Evolutionary conservation across 306 rosid genomes (phyloP).

Genomic region (Carpinus viminea): DNA sequence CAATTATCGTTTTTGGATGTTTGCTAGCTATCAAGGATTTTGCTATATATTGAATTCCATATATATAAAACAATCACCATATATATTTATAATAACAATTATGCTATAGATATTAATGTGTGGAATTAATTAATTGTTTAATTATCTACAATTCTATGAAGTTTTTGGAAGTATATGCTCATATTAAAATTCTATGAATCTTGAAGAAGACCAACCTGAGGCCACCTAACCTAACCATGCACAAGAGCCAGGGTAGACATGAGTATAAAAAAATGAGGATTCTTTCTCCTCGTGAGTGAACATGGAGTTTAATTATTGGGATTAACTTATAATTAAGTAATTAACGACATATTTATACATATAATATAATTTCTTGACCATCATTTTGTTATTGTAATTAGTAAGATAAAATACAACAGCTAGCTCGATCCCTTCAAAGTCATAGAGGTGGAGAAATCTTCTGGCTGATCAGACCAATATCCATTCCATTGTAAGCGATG

Average conservation of each 20-base stretch:
- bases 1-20: too few species aligned
- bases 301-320: constrained; percentile 32
- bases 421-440: constrained; percentile 30
- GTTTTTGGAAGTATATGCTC: too few species aligned
- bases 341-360: not conserved
- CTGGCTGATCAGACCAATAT: constrained; percentile 59
- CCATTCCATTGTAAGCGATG: constrained; percentile 86
- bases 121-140: too few species aligned
- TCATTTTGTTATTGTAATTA: constrained; percentile 12
- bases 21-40: too few species aligned
- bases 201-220: not conserved
- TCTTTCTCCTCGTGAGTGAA: constrained; percentile 45
- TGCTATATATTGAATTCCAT: too few species aligned
- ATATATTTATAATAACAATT: too few species aligned
- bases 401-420: constrained; percentile 5
- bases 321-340: constrained; percentile 38
- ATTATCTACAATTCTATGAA: too few species aligned
- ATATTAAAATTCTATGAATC: not conserved
- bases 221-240: constrained; percentile 6
- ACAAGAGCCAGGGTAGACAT: constrained; percentile 19
- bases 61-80: too few species aligned
- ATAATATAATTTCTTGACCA: constrained; percentile 3
- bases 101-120: too few species aligned
- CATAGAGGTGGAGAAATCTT: constrained; percentile 47
- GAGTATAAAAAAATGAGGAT: constrained; percentile 25